Conservation (phyloP, 176 grass and related monocot genomes). For the Tillandsia leiboldiana region DNA sequence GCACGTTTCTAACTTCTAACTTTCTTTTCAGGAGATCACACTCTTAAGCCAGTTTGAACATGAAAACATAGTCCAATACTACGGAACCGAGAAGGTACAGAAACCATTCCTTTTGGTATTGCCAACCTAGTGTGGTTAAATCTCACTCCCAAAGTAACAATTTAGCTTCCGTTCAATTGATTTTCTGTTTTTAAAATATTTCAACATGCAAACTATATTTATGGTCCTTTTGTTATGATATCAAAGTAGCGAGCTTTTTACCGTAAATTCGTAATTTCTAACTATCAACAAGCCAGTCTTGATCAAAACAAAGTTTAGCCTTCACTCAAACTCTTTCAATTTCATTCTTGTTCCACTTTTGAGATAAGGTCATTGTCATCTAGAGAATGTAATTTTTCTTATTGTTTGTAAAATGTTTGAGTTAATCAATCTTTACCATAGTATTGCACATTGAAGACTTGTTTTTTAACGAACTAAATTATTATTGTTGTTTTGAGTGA, state of each 20-base stretch:
- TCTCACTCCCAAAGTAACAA: background rate
- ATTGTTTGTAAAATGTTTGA: background rate
- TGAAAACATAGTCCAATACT: constrained; percentile 93
- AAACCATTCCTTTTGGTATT: background rate
- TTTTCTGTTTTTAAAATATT: too few species aligned
- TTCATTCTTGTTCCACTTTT: background rate
- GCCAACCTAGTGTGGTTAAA: background rate
- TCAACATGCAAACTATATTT: background rate
- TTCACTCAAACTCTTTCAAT: background rate
- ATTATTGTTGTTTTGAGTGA: constrained; percentile 2
- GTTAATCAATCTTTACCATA: background rate
- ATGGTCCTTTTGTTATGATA: background rate
- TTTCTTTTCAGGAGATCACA: constrained; percentile 59
- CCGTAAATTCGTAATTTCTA: background rate
- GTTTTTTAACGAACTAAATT: background rate
- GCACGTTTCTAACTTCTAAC: background rate
- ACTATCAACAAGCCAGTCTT: background rate
- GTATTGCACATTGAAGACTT: background rate
- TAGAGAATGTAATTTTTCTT: background rate
- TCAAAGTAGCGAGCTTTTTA: background rate
- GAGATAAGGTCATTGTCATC: background rate
- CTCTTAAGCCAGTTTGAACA: constrained; percentile 88
- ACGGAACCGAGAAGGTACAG: constrained; percentile 68
- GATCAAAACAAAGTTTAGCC: background rate
- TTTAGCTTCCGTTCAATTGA: background rate